Conservation (phyloP, 257 asterid genomes). For the Petunia secreta region DNA sequence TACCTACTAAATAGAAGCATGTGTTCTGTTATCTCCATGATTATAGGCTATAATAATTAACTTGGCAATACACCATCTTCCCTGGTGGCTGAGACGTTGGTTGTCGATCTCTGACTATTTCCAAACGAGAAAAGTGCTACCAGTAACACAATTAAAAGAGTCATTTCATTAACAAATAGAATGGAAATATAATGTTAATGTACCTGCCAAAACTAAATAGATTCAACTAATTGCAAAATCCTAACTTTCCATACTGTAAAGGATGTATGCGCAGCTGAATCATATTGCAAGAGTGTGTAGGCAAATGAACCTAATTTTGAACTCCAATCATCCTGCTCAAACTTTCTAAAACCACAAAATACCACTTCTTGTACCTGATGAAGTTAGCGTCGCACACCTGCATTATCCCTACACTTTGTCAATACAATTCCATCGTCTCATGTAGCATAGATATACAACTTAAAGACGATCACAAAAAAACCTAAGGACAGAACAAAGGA, state of each 20-base stretch:
- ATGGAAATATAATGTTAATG: background rate
- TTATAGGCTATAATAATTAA: no score
- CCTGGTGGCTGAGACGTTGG: no score
- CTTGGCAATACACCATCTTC: no score
- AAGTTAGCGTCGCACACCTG: conserved; percentile 11
- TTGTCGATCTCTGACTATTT: background rate
- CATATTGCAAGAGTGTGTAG: background rate
- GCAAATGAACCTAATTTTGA: background rate
- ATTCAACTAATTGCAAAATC: no score
- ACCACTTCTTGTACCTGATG: conserved; percentile 17
- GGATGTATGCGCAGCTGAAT: background rate
- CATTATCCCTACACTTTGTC: conserved; percentile 4
- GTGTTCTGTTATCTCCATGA: no score
- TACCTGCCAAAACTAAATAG: no score
- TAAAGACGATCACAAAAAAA: background rate
- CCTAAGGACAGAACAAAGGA: background rate
- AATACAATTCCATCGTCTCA: background rate
- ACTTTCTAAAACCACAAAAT: conserved; percentile 14
- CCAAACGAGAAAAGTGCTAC: background rate
- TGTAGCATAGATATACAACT: background rate
- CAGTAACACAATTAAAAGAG: background rate
- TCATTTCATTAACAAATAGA: background rate
- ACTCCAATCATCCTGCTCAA: background rate
- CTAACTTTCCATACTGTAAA: background rate
- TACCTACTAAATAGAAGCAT: no score